phyloP scores from a whole-genome alignment of 257 asterid species.

The Ballota nigra region DNA sequence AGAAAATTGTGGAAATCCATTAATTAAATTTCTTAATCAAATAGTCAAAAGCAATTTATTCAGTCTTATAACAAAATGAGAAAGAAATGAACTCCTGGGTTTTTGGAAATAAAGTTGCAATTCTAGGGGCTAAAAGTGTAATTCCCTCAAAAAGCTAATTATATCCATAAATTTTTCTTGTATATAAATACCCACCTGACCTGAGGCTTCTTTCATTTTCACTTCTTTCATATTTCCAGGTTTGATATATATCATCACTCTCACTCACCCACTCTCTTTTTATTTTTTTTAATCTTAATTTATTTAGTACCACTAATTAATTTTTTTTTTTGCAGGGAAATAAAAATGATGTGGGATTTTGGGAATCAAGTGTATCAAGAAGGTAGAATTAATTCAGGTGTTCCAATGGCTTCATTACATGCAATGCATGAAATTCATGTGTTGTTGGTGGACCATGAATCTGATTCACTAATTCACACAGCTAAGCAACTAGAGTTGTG shows the following conservation, averaged over 20 bases:
- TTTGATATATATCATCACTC: neutral
- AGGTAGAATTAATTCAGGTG: neutral
- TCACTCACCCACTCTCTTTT: neutral
- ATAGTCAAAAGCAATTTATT: neutral
- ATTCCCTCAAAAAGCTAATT: neutral
- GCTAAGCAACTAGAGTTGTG: constrained; percentile 32
- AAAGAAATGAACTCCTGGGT: neutral
- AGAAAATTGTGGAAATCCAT: neutral
- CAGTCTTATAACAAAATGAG: neutral
- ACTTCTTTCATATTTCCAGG: neutral
- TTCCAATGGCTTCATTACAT: constrained; percentile 22
- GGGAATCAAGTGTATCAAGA: constrained; percentile 23
- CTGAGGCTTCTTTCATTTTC: constrained; percentile 4
- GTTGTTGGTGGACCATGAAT: constrained; percentile 40
- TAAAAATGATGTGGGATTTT: constrained; percentile 22
- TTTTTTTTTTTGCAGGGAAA: neutral
- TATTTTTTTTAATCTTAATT: neutral
- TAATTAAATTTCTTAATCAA: constrained; percentile 1
- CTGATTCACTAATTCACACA: constrained; percentile 19
- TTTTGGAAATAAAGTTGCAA: neutral
- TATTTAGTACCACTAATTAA: neutral
- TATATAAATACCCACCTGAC: constrained; percentile 21
- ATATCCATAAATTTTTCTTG: neutral
- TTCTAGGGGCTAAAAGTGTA: neutral
- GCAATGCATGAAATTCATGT: constrained; percentile 37